Percentiles rank a stretch among this genome's conserved stretches.
These are phyloP conservation scores for Kurtzmaniella natalensis DNA, from an alignment of 1,139 yeast species.

Conservation along the genomic window DNA sequence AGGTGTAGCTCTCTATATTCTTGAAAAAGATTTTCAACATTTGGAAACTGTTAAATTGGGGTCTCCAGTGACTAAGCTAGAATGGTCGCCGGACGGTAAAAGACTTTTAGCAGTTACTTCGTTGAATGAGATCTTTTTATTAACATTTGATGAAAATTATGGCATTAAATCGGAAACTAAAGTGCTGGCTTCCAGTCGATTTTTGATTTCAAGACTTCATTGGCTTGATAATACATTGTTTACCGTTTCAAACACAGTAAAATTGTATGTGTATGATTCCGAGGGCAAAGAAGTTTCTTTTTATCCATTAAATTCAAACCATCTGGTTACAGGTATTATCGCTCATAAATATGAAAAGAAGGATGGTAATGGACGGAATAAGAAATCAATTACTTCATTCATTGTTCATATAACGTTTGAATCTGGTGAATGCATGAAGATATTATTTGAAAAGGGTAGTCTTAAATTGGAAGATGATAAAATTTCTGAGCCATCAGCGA, in stretches of 20 bases:
- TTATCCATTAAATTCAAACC: background rate
- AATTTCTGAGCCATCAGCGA: no score
- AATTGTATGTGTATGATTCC: conserved; percentile 6
- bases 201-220: conserved; percentile 3
- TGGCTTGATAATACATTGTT: conserved; percentile 6
- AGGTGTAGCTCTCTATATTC: background rate
- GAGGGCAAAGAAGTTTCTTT: background rate
- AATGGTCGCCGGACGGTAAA: background rate
- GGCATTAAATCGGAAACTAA: background rate
- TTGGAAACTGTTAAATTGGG: background rate
- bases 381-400: no score
- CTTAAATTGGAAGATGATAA: no score
- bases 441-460: no score
- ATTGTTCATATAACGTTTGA: conserved; percentile 20
- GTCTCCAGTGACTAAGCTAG: background rate
- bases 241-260: conserved; percentile 9
- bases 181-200: background rate
- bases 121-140: background rate
- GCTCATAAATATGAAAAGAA: conserved; percentile 1
- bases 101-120: background rate
- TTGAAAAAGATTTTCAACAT: background rate
- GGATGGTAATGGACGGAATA: no score
- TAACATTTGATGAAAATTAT: background rate
- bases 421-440: conserved; percentile 21
- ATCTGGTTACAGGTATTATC: conserved; percentile 8